phyloP scores from a whole-genome alignment of 176 grass and related monocot genomes.

The Saccharum officinarum region DNA sequence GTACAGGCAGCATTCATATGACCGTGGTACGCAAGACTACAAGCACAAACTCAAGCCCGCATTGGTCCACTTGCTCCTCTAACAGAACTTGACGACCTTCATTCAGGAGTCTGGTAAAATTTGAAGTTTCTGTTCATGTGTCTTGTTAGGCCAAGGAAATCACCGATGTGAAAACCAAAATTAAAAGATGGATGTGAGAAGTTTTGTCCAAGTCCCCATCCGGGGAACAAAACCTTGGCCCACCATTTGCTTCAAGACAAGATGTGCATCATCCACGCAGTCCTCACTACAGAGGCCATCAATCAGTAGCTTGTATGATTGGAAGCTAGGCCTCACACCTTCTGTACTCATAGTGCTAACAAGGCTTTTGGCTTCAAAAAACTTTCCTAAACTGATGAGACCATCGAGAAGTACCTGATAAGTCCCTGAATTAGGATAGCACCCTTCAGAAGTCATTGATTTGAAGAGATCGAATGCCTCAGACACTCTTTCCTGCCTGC shows the following conservation, averaged over 20 bases:
- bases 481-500: slow-evolving; percentile 51
- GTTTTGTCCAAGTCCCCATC: slow-evolving; percentile 75
- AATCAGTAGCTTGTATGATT: slow-evolving; percentile 74
- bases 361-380: slow-evolving; percentile 57
- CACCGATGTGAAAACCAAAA: not conserved
- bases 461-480: slow-evolving; percentile 58
- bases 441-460: slow-evolving; percentile 56
- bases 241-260: slow-evolving; percentile 76
- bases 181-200: slow-evolving; percentile 49
- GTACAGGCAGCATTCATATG: not conserved
- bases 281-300: slow-evolving; percentile 72
- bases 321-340: slow-evolving; percentile 61
- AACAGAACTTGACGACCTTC: not conserved
- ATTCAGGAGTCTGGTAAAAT: not conserved
- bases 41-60: not conserved
- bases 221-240: slow-evolving; percentile 74
- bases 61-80: not conserved
- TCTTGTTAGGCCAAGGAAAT: not conserved
- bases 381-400: slow-evolving; percentile 54
- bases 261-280: slow-evolving; percentile 55
- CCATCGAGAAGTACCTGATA: slow-evolving; percentile 80
- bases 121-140: not conserved
- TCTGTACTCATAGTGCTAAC: slow-evolving; percentile 62
- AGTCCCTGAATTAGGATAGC: slow-evolving; percentile 81
- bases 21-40: not conserved